A percentile compares a stretch with the other conserved stretches of the same genome.
Conservation (phyloP, 2,329 filamentous ascomycete species). For the Neurospora crassa region DNA sequence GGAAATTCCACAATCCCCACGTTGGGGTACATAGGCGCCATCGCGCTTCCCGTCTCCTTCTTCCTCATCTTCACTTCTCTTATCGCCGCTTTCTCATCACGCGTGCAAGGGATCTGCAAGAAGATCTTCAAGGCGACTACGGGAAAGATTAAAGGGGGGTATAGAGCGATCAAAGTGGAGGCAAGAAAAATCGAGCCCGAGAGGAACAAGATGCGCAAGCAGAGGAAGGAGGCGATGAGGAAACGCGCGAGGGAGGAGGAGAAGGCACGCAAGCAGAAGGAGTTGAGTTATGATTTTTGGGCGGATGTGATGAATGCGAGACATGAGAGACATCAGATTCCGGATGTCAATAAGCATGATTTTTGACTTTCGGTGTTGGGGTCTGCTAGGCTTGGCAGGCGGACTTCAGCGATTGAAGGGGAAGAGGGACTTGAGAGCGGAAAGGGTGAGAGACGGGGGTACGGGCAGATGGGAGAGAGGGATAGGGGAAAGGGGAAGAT, state of each 20-base stretch:
- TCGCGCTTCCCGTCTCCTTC: conserved; percentile 39
- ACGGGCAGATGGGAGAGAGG: not conserved
- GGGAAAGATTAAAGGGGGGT: conserved; percentile 8
- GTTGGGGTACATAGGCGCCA: conserved; percentile 34
- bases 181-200: conserved; percentile 20
- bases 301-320: conserved; percentile 25
- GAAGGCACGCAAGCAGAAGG: conserved; percentile 19
- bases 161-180: not conserved
- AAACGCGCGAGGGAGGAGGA: conserved; percentile 15
- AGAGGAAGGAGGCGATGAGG: conserved; percentile 15
- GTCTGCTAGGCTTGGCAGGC: conserved; percentile 2
- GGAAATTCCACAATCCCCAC: conserved; percentile 25
- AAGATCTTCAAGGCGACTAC: conserved; percentile 15
- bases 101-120: conserved; percentile 26
- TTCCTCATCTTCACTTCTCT: conserved; percentile 40
- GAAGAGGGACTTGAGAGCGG: not conserved
- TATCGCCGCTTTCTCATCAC: conserved; percentile 45
- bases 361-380: not conserved
- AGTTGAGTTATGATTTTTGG: conserved; percentile 32
- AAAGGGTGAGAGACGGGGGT: not conserved
- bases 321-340: conserved; percentile 25
- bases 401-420: conserved; percentile 9
- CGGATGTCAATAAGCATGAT: conserved; percentile 23
- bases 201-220: conserved; percentile 17
- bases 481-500: not conserved